Evolutionary conservation across 2,329 filamentous ascomycete genomes (phyloP).

Genomic region (Ophiostoma piceae): DNA sequence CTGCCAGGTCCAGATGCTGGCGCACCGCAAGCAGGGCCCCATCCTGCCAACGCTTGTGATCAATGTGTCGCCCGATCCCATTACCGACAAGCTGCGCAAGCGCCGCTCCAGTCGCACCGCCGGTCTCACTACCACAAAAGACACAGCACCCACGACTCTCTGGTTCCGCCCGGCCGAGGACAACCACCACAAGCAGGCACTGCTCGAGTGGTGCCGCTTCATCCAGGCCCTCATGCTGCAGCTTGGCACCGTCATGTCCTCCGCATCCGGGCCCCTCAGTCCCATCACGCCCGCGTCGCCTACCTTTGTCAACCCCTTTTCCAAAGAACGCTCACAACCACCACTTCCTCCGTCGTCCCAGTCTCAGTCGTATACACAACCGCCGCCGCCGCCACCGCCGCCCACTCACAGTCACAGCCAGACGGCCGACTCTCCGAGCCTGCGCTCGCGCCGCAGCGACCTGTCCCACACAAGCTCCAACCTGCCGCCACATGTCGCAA

Average conservation of each 20-base stretch:
- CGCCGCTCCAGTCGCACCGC: conserved; percentile 59
- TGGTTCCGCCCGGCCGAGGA: conserved; percentile 56
- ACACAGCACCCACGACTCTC: conserved; percentile 45
- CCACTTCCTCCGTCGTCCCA: neutral
- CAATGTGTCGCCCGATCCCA: conserved; percentile 47
- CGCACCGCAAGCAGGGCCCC: conserved; percentile 58
- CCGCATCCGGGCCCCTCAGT: conserved; percentile 36
- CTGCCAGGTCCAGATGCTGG: conserved; percentile 54
- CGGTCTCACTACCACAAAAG: conserved; percentile 49
- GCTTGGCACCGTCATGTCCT: neutral
- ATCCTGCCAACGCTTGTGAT: conserved; percentile 56
- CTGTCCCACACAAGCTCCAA: conserved; percentile 41
- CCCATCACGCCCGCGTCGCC: conserved; percentile 52
- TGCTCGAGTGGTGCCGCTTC: conserved; percentile 56
- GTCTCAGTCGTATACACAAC: neutral
- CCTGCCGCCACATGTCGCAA: conserved; percentile 20
- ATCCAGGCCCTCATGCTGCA: conserved; percentile 43
- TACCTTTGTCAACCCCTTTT: conserved; percentile 51
- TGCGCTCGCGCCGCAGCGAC: conserved; percentile 59
- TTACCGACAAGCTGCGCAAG: conserved; percentile 56
- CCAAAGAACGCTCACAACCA: conserved; percentile 23
- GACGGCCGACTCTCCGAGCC: conserved; percentile 49
- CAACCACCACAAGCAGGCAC: conserved; percentile 36
- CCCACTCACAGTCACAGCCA: neutral
- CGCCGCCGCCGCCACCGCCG: neutral